A percentile compares a stretch with the other conserved stretches of the same genome.
Conservation (phyloP, 2,329 filamentous ascomycete species). For the Madurella fahalii region DNA sequence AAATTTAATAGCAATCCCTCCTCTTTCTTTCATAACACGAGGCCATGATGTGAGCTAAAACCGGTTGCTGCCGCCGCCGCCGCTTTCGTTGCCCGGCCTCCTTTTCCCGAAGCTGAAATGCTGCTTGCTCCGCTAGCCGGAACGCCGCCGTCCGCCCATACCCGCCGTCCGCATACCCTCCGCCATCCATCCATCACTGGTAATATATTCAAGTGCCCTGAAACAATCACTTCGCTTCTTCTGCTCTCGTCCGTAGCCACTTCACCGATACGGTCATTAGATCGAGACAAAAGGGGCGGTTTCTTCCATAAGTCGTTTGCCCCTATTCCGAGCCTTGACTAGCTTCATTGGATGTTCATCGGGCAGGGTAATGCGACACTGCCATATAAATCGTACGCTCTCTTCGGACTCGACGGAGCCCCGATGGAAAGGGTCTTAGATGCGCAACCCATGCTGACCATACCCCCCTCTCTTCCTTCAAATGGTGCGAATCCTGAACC, state of each 20-base stretch:
- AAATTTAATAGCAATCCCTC: neutral
- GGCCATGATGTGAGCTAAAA: neutral
- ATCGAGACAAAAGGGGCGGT: neutral
- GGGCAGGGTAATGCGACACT: too few relatives aligned
- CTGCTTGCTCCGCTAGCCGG: neutral
- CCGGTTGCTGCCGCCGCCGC: too few relatives aligned
- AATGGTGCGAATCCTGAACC: slow-evolving; percentile 20
- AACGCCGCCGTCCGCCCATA: neutral
- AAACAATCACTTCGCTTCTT: slow-evolving; percentile 3
- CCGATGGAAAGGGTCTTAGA: slow-evolving; percentile 6
- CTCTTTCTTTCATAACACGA: neutral
- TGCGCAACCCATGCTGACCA: slow-evolving; percentile 6
- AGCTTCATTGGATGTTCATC: neutral
- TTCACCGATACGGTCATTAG: neutral
- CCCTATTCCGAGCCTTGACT: neutral
- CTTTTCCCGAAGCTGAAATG: neutral
- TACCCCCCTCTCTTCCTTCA: neutral
- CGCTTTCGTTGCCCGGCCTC: neutral
- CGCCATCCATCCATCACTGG: neutral
- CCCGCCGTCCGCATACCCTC: neutral
- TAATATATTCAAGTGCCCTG: neutral
- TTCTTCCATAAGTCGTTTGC: neutral
- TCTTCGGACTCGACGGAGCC: neutral
- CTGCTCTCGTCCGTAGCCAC: neutral
- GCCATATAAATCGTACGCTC: slow-evolving; percentile 7